Percentiles rank a stretch among this genome's conserved stretches.
Conservation (phyloP, 2,329 filamentous ascomycete genomes). For the Penicillium sp. region DNA sequence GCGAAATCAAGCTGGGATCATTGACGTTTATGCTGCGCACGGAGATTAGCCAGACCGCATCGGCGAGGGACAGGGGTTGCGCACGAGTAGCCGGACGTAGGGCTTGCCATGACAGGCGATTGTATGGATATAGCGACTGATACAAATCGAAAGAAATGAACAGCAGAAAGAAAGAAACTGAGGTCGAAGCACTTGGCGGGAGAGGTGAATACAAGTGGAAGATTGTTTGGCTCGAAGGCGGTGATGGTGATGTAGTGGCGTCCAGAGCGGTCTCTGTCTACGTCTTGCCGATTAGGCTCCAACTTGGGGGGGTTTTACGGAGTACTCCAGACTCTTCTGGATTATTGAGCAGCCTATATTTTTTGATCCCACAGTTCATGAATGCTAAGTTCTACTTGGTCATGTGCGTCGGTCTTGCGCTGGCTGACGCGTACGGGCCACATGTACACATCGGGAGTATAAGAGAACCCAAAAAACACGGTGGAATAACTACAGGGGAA, state of each 20-base stretch:
- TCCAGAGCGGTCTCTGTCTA: conserved; percentile 7
- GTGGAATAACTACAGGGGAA: conserved; percentile 39
- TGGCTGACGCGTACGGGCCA: conserved; percentile 3
- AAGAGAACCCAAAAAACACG: conserved; percentile 11
- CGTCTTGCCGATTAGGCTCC: conserved; percentile 1
- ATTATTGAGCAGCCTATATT: too few relatives aligned
- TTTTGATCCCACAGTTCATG: too few relatives aligned
- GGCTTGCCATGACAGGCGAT: conserved; percentile 48
- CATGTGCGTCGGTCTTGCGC: conserved; percentile 1
- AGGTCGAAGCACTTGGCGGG: conserved; percentile 9
- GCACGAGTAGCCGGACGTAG: conserved; percentile 47
- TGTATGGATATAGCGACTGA: conserved; percentile 7
- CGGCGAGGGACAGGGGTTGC: conserved; percentile 31
- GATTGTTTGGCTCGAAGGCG: conserved; percentile 29
- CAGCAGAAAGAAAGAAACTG: conserved; percentile 14
- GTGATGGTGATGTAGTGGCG: conserved; percentile 30
- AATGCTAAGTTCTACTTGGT: background rate
- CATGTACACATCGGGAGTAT: conserved; percentile 1
- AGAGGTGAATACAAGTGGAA: conserved; percentile 15
- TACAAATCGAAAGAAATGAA: conserved; percentile 8
- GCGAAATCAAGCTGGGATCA: conserved; percentile 69
- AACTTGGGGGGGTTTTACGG: background rate
- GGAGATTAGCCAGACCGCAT: conserved; percentile 29
- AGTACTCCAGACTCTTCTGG: background rate
- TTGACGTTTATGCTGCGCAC: conserved; percentile 67